phyloP scores from a whole-genome alignment of 2,329 filamentous ascomycete genomes.

The Ramularia endophylla region DNA sequence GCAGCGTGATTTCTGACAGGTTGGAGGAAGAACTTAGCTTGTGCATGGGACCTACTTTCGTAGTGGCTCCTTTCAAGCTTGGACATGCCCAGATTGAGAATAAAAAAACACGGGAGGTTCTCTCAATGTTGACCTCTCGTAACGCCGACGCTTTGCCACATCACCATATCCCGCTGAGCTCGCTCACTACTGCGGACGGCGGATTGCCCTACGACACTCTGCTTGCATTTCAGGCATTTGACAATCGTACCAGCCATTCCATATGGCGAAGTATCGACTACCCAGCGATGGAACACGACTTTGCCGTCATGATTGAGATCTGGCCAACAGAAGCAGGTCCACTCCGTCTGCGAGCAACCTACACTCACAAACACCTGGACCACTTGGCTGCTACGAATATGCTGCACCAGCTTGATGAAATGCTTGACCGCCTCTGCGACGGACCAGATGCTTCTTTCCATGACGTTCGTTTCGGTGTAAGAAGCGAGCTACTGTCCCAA shows the following conservation, averaged over 20 bases:
- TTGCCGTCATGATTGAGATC: slow-evolving; percentile 22
- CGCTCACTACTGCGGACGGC: slow-evolving; percentile 10
- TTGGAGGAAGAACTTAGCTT: slow-evolving; percentile 36
- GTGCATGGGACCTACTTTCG: slow-evolving; percentile 29
- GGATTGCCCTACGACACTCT: slow-evolving; percentile 13
- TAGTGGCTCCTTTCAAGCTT: slow-evolving; percentile 15
- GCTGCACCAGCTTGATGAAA: slow-evolving; percentile 10
- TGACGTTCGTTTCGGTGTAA: slow-evolving; percentile 2
- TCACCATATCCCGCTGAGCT: slow-evolving; percentile 9
- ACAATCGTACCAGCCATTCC: slow-evolving; percentile 2
- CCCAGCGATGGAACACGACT: slow-evolving; percentile 29
- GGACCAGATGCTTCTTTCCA: slow-evolving; percentile 1
- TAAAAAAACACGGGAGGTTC: background rate
- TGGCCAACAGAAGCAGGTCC: slow-evolving; percentile 18
- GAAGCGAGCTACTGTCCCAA: slow-evolving; percentile 27
- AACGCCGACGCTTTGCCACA: slow-evolving; percentile 9
- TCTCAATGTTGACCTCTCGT: slow-evolving; percentile 7
- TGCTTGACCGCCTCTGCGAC: slow-evolving; percentile 7
- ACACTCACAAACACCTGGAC: slow-evolving; percentile 8
- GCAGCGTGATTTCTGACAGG: slow-evolving; percentile 72
- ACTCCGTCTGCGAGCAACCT: slow-evolving; percentile 11
- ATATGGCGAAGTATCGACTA: slow-evolving; percentile 20
- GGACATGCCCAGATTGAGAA: slow-evolving; percentile 20
- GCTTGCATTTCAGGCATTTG: slow-evolving; percentile 13
- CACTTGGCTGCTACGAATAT: slow-evolving; percentile 4